Evolutionary conservation across 768 basidiomycete genomes (phyloP).

Genomic region (Tylopilus balloui): DNA sequence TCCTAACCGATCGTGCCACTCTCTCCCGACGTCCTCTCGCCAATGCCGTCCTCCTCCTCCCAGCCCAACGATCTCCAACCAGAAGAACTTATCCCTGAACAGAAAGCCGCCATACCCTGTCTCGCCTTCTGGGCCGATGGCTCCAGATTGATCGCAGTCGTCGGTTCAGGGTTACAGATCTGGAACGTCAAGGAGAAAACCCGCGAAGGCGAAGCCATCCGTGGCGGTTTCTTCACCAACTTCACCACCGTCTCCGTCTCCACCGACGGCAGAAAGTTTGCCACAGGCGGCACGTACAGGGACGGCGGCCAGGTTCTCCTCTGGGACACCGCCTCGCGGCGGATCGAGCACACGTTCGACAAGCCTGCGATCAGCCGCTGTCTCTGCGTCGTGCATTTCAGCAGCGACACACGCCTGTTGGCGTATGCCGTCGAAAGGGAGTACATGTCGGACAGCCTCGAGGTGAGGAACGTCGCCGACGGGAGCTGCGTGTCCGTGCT

Average conservation of each 20-base stretch:
- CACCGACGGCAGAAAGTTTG: conserved; percentile 22
- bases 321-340: conserved; percentile 21
- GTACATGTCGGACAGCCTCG: conserved; percentile 24
- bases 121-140: conserved; percentile 26
- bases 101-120: conserved; percentile 14
- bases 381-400: conserved; percentile 23
- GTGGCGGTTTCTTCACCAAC: conserved; percentile 25
- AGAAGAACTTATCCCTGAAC: conserved; percentile 18
- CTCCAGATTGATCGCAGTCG: conserved; percentile 22
- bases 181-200: conserved; percentile 22
- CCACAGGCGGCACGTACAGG: conserved; percentile 23
- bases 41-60: conserved; percentile 14
- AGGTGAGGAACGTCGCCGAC: conserved; percentile 13
- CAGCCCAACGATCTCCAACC: conserved; percentile 5
- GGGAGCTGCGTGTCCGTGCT: conserved; percentile 16
- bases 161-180: conserved; percentile 24
- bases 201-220: conserved; percentile 21
- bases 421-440: conserved; percentile 22
- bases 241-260: conserved; percentile 24
- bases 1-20: conserved; percentile 6
- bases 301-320: conserved; percentile 23
- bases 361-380: conserved; percentile 21
- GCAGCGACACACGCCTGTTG: conserved; percentile 16
- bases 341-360: conserved; percentile 24
- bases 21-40: conserved; percentile 5